phyloP scores from a whole-genome alignment of 192 early-diverging fungal genomes.

The Coemansia erecta region DNA sequence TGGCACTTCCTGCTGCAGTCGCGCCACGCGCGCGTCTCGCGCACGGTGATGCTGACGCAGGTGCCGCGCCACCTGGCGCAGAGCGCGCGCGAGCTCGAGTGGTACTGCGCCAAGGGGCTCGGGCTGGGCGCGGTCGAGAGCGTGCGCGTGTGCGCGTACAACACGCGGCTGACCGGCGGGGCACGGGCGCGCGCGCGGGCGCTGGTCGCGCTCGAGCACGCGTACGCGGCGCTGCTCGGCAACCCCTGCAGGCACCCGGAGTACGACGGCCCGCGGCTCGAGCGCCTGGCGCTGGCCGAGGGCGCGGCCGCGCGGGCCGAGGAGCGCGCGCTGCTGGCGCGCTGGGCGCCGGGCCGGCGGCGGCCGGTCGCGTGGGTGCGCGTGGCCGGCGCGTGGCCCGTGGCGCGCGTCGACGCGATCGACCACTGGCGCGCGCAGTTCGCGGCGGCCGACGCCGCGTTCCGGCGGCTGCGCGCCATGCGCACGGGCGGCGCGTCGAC shows the following conservation, averaged over 20 bases:
- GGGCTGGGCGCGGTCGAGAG: slow-evolving; percentile 64
- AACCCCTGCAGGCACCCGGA: slow-evolving; percentile 66
- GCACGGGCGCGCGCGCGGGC: slow-evolving; percentile 57
- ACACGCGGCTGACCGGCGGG: slow-evolving; percentile 55
- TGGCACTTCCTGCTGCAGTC: slow-evolving; percentile 56
- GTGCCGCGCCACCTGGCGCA: slow-evolving; percentile 56
- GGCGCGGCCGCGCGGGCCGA: slow-evolving; percentile 16
- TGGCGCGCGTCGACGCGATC: slow-evolving; percentile 61
- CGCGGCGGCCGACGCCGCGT: slow-evolving; percentile 55
- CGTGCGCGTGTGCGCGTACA: slow-evolving; percentile 62
- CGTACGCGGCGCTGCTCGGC: slow-evolving; percentile 59
- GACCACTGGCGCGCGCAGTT: slow-evolving; percentile 60
- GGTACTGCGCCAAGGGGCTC: slow-evolving; percentile 62
- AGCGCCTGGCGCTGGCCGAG: slow-evolving; percentile 18
- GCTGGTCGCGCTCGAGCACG: slow-evolving; percentile 58
- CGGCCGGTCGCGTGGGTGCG: neutral
- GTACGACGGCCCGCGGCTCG: slow-evolving; percentile 58
- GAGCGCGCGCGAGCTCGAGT: slow-evolving; percentile 60
- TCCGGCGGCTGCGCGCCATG: slow-evolving; percentile 45
- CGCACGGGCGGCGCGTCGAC: slow-evolving; percentile 34
- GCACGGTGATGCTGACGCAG: slow-evolving; percentile 69
- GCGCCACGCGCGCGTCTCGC: slow-evolving; percentile 49
- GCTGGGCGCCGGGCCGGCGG: slow-evolving; percentile 19
- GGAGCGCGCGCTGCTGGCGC: slow-evolving; percentile 24
- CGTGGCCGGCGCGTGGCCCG: neutral